Evolutionary conservation across 805 yeast genomes (phyloP), one percentile per base, ranked within the genome.

Genomic region (Maudiozyma serrabonitensis): DNA sequence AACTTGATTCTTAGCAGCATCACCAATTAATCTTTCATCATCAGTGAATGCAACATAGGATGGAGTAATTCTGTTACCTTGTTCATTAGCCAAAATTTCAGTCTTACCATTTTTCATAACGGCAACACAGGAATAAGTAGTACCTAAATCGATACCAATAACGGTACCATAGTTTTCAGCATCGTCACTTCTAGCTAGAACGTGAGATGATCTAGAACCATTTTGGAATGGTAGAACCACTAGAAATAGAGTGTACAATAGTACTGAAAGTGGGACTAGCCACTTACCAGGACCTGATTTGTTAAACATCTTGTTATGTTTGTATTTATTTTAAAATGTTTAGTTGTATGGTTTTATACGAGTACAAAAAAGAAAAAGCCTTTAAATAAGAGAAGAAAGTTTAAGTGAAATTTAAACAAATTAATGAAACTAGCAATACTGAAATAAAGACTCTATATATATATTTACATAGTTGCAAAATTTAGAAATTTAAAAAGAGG

Each of bases 91-190:
- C 56, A 89, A 75, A 60, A 89, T 89, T 67, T 89, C 97, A 46
- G 91, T 95, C 64, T 89, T 78, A 63, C 90, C 95, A 59, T 82
- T 80, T 62, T 78, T 79, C 84, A 81, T 80, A 45, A 80, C 88
- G 59, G 96, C 97, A 50, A 90, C 97, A 81, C 97, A 90, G 1
- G 96, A 89, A 74, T 90, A 90, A 2, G 97, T 90, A 53, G 97
- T 90, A 69, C 99, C 99, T 73, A 91, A 79, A 76, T 91, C 98
- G 66, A 91, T 91, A 73, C 98, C 95, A 58, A 87, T 86, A 45
- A 85, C 91, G 51, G 76, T 78, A 51, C 84, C 84, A 53, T 79
- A 79, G 54, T 65, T 70, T 43, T 76, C 79, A 5, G 66, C 65
- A 18, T 70, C 73, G 26, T 59, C 69, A n/a, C 67, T 69, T 50